Percentiles rank a stretch among this genome's conserved stretches.
Evolutionary conservation across 208 protist genomes (phyloP).

Genomic region (Novymonas esmeraldas): DNA sequence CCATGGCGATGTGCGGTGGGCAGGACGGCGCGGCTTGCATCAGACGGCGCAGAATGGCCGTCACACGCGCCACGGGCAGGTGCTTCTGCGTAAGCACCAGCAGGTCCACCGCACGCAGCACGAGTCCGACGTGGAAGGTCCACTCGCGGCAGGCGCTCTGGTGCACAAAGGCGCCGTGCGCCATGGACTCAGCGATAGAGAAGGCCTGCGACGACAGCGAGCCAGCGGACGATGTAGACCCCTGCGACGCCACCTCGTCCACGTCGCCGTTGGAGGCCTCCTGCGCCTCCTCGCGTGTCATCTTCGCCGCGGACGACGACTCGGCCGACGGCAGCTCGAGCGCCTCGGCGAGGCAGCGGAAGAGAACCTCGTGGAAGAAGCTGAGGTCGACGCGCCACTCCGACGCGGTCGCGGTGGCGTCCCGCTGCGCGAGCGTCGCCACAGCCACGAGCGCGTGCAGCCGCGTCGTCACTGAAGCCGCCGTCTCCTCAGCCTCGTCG

Average conservation of each 20-base stretch:
- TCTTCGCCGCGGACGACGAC: constrained; percentile 51
- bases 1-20: constrained; percentile 86
- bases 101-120: constrained; percentile 88
- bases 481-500: constrained; percentile 41
- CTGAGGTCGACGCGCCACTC: constrained; percentile 93
- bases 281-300: constrained; percentile 54
- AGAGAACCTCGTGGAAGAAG: constrained; percentile 93
- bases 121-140: constrained; percentile 87
- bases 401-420: constrained; percentile 73
- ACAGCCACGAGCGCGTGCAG: constrained; percentile 90
- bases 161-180: constrained; percentile 73
- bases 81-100: constrained; percentile 92
- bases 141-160: constrained; percentile 85
- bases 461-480: constrained; percentile 74
- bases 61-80: constrained; percentile 79
- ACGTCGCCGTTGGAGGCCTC: constrained; percentile 34
- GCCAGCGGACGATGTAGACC: constrained; percentile 84
- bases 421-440: constrained; percentile 84
- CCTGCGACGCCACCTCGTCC: constrained; percentile 80
- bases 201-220: constrained; percentile 92
- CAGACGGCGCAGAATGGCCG: constrained; percentile 85
- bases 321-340: constrained; percentile 71
- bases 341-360: constrained; percentile 81
- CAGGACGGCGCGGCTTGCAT: constrained; percentile 66
- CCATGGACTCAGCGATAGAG: constrained; percentile 92